Conservation (phyloP, 192 early-diverging fungal genomes). For the Borealophlyctis nickersoniae region DNA sequence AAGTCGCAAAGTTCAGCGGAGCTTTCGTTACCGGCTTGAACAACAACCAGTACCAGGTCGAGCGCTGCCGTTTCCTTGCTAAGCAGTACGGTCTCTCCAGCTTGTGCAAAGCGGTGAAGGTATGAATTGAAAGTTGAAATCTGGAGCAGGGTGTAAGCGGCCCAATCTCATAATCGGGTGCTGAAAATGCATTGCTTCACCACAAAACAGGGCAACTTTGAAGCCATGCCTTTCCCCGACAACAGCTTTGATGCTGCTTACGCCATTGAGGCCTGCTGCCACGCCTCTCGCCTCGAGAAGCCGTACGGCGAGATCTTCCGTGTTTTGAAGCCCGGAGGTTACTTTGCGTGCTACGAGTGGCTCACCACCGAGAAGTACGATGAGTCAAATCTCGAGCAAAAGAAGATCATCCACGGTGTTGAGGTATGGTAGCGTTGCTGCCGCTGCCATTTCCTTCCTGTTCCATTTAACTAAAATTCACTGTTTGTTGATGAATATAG, state of each 20-base stretch:
- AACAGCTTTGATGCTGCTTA: constrained; percentile 84
- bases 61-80: constrained; percentile 72
- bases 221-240: constrained; percentile 80
- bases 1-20: constrained; percentile 86
- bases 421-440: constrained; percentile 61
- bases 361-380: constrained; percentile 87
- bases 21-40: constrained; percentile 90
- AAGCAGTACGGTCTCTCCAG: constrained; percentile 61
- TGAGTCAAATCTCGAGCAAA: constrained; percentile 67
- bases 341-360: constrained; percentile 96
- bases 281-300: constrained; percentile 77
- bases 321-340: constrained; percentile 87
- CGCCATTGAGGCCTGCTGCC: constrained; percentile 93
- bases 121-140: neutral
- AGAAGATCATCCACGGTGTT: constrained; percentile 72
- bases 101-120: constrained; percentile 41
- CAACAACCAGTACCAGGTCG: constrained; percentile 94
- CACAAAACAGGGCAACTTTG: constrained; percentile 81
- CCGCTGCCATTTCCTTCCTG: too few relatives aligned
- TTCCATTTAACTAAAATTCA: too few relatives aligned
- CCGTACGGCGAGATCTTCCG: constrained; percentile 89
- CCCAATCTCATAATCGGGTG: too few relatives aligned
- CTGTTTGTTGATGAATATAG: constrained; percentile 1
- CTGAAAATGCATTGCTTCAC: neutral
- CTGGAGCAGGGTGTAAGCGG: too few relatives aligned